Evolutionary conservation across 2,329 filamentous ascomycete species (phyloP).

Genomic region (Penicillium expansum): DNA sequence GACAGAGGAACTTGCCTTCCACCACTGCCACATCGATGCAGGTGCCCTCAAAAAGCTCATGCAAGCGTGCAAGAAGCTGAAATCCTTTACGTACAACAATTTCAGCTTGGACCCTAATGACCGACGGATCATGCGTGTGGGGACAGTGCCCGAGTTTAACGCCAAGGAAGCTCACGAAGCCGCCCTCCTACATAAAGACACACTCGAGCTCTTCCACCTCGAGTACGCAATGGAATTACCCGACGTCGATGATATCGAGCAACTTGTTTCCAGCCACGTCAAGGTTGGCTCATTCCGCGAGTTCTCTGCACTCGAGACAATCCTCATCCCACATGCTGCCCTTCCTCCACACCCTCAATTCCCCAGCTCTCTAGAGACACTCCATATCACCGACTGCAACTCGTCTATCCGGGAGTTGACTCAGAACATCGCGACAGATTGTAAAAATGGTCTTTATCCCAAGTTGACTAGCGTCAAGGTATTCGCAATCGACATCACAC

Average conservation of each 20-base stretch:
- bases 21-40: constrained; percentile 1
- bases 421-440: constrained; percentile 20
- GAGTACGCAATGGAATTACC: constrained; percentile 8
- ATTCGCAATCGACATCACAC: constrained; percentile 18
- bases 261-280: neutral
- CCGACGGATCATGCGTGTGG: neutral
- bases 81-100: constrained; percentile 12
- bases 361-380: constrained; percentile 12
- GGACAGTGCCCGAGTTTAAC: constrained; percentile 10
- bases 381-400: constrained; percentile 24
- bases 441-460: constrained; percentile 20
- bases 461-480: constrained; percentile 15
- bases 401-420: constrained; percentile 18
- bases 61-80: constrained; percentile 8
- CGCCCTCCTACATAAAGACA: constrained; percentile 20
- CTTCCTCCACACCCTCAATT: constrained; percentile 25
- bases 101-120: constrained; percentile 3
- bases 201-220: constrained; percentile 15
- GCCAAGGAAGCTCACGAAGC: constrained; percentile 16
- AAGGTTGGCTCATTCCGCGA: constrained; percentile 23
- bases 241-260: constrained; percentile 1
- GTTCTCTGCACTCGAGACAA: constrained; percentile 18
- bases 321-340: constrained; percentile 18
- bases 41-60: neutral
- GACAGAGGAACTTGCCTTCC: neutral